Percentiles rank a stretch among this genome's conserved stretches.
phyloP scores from a whole-genome alignment of 192 early-diverging fungal genomes.

The Linnemannia exigua region DNA sequence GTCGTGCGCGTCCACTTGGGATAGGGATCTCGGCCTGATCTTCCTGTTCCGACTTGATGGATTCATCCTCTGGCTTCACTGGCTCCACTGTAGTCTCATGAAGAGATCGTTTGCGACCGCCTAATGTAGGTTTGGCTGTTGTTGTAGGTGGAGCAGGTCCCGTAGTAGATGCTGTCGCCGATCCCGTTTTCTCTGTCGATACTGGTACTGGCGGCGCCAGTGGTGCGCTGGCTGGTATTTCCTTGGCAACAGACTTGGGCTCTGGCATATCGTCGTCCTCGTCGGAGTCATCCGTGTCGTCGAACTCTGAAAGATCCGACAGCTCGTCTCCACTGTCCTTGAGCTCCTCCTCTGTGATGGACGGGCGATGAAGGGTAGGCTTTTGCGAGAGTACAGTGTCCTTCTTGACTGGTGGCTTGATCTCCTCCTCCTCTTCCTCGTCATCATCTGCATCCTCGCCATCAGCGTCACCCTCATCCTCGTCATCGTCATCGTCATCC shows the following conservation, averaged over 20 bases:
- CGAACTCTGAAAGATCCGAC: conserved; percentile 53
- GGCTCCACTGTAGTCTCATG: conserved; percentile 19
- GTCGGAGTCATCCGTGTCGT: conserved; percentile 53
- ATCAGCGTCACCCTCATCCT: conserved; percentile 28
- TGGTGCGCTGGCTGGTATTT: background rate
- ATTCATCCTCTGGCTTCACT: conserved; percentile 9
- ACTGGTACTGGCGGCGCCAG: background rate
- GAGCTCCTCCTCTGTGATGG: conserved; percentile 39
- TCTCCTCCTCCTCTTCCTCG: conserved; percentile 32
- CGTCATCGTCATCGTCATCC: conserved; percentile 22
- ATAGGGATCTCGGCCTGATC: conserved; percentile 21
- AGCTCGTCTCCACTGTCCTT: conserved; percentile 56
- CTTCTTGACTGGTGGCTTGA: conserved; percentile 16
- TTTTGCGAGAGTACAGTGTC: conserved; percentile 34
- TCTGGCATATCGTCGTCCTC: conserved; percentile 37
- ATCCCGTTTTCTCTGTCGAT: background rate
- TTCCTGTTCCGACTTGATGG: conserved; percentile 29
- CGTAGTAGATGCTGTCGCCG: background rate
- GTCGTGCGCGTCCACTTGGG: conserved; percentile 29
- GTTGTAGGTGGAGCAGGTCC: conserved; percentile 1
- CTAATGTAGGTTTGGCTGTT: background rate
- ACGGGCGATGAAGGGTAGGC: conserved; percentile 37
- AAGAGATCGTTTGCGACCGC: conserved; percentile 38
- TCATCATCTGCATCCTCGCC: conserved; percentile 34
- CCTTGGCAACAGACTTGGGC: conserved; percentile 12